Percentiles rank a stretch among this genome's conserved stretches.
phyloP scores from a whole-genome alignment of 2,329 filamentous ascomycete species.

The Tolypocladium tundrense region DNA sequence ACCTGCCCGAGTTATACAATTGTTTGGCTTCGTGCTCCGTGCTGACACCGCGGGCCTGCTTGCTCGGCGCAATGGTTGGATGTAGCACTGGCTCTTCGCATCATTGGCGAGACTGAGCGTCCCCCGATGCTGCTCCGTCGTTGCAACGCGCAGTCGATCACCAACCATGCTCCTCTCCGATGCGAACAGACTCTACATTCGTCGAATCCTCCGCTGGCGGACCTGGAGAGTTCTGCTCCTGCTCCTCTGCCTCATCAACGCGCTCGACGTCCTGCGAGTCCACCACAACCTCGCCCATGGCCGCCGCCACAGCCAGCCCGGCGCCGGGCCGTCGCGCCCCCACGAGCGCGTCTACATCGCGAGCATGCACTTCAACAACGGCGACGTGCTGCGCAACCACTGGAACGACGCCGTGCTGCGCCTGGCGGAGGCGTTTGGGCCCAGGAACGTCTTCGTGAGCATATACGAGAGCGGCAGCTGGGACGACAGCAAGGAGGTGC shows the following conservation, averaged over 20 bases:
- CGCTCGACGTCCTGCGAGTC: constrained; percentile 29
- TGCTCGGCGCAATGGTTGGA: background rate
- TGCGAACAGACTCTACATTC: constrained; percentile 22
- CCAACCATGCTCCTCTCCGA: constrained; percentile 16
- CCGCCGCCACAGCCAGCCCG: constrained; percentile 10
- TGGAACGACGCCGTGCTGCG: constrained; percentile 53
- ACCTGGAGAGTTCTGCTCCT: constrained; percentile 21
- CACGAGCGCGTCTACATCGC: constrained; percentile 52
- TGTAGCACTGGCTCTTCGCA: background rate
- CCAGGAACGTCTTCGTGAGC: constrained; percentile 56
- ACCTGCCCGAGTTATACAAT: no score
- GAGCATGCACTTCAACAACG: constrained; percentile 60
- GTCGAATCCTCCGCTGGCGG: constrained; percentile 26
- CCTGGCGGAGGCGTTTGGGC: constrained; percentile 45
- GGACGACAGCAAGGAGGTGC: constrained; percentile 55
- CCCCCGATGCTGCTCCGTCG: background rate
- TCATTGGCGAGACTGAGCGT: background rate
- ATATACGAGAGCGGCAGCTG: constrained; percentile 60
- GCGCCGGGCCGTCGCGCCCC: constrained; percentile 12
- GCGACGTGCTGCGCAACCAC: constrained; percentile 44
- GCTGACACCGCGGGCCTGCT: background rate
- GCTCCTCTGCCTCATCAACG: constrained; percentile 23
- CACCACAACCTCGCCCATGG: constrained; percentile 20
- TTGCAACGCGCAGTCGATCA: background rate
- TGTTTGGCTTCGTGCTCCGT: background rate